Conservation (phyloP, 306 rosid species). For the Sicyos baderoa region DNA sequence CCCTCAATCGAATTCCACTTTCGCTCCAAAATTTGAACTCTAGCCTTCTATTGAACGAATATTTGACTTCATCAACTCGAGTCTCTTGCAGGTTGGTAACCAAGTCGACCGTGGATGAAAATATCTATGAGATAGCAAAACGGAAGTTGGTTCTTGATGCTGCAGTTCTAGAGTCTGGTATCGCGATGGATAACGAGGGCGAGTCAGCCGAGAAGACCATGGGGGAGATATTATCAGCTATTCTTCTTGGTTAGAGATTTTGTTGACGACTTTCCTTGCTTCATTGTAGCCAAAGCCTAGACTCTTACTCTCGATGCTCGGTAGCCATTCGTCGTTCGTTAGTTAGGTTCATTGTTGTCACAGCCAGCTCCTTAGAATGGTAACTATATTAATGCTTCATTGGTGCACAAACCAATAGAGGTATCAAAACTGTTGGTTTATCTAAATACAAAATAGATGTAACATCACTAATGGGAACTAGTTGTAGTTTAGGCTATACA, state of each 20-base stretch:
- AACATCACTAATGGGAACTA: slow-evolving; percentile 9
- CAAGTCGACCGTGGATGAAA: slow-evolving; percentile 85
- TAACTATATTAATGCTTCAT: neutral
- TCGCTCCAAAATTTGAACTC: neutral
- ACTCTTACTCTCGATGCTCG: neutral
- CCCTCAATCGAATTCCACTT: neutral
- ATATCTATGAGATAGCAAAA: slow-evolving; percentile 91
- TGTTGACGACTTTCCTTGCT: neutral
- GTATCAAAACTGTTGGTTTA: neutral
- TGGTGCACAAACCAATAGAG: slow-evolving; percentile 6
- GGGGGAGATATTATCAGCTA: slow-evolving; percentile 91
- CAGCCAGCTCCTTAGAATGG: neutral
- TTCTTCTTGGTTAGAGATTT: slow-evolving; percentile 53
- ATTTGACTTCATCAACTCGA: neutral
- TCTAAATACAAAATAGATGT: slow-evolving; percentile 1
- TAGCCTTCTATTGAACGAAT: neutral
- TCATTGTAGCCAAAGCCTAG: neutral
- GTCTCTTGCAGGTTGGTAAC: slow-evolving; percentile 62
- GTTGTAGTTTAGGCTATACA: slow-evolving; percentile 15
- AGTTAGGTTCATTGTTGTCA: neutral
- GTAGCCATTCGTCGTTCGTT: neutral
- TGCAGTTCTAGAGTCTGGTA: slow-evolving; percentile 77
- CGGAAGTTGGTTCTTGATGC: slow-evolving; percentile 86
- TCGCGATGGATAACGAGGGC: slow-evolving; percentile 64
- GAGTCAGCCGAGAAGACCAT: slow-evolving; percentile 80